Percentiles rank a stretch among this genome's conserved stretches.
phyloP scores from a whole-genome alignment of 163 green algal species.

The Chlorella variabilis region DNA sequence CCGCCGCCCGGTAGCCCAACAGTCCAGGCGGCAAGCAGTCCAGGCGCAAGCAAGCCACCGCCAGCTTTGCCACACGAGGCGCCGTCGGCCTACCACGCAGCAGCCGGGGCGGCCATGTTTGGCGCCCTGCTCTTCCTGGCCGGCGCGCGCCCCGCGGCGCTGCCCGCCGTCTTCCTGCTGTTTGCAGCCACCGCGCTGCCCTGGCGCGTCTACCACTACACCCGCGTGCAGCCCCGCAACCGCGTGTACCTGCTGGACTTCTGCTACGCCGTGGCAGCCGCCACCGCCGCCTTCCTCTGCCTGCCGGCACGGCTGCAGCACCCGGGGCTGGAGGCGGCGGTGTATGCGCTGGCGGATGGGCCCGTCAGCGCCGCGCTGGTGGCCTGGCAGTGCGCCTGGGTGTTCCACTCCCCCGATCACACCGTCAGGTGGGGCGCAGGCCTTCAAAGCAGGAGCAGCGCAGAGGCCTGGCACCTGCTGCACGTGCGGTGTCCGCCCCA shows the following conservation, averaged over 20 bases:
- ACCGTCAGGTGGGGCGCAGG: constrained; percentile 57
- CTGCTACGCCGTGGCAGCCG: constrained; percentile 77
- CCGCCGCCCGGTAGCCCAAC: too few relatives aligned
- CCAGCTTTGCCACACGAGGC: too few relatives aligned
- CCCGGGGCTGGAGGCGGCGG: constrained; percentile 35
- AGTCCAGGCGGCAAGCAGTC: too few relatives aligned
- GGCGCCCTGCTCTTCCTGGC: constrained; percentile 38
- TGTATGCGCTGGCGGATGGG: constrained; percentile 74
- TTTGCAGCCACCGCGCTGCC: constrained; percentile 48
- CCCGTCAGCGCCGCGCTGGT: constrained; percentile 72
- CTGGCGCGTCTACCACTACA: constrained; percentile 39
- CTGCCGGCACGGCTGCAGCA: constrained; percentile 27
- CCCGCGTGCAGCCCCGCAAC: constrained; percentile 10
- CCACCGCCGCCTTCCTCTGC: constrained; percentile 56
- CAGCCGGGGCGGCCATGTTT: constrained; percentile 30
- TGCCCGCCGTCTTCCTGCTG: constrained; percentile 48
- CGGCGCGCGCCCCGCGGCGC: not conserved
- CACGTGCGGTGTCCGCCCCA: too few relatives aligned
- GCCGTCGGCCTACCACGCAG: not conserved
- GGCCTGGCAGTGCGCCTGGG: constrained; percentile 79
- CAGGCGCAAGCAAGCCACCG: too few relatives aligned
- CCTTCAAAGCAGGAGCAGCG: too few relatives aligned
- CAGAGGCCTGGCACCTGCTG: too few relatives aligned
- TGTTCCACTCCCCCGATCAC: constrained; percentile 65
- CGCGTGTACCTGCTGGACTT: constrained; percentile 79